Conservation (phyloP, 2,329 filamentous ascomycete genomes). For the Fusarium musae region DNA sequence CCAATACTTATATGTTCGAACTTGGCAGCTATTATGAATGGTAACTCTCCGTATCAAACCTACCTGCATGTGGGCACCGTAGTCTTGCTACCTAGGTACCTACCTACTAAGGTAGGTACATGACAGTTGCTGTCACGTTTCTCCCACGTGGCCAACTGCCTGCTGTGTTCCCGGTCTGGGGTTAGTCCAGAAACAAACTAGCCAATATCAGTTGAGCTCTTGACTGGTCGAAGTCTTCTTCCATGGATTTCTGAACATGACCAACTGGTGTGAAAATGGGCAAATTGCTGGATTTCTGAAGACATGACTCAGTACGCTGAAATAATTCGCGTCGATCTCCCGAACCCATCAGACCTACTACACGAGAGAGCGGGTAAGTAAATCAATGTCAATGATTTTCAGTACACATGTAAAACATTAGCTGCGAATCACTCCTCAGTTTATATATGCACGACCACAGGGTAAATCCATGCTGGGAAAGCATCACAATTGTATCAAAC, state of each 20-base stretch:
- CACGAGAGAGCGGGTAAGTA: background rate
- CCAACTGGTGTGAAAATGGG: background rate
- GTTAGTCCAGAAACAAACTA: slow-evolving; percentile 11
- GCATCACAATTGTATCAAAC: background rate
- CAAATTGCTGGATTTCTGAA: slow-evolving; percentile 18
- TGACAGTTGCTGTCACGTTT: slow-evolving; percentile 33
- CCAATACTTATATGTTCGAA: background rate
- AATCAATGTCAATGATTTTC: background rate
- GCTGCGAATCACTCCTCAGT: background rate
- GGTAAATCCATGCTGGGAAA: background rate
- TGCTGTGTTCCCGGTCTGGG: slow-evolving; percentile 16
- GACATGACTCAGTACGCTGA: slow-evolving; percentile 36
- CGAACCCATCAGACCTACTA: slow-evolving; percentile 25
- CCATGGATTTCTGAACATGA: background rate
- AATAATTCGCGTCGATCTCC: slow-evolving; percentile 44
- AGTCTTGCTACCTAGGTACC: background rate
- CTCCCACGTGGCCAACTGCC: slow-evolving; percentile 41
- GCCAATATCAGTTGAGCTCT: slow-evolving; percentile 1
- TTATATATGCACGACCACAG: background rate
- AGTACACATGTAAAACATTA: background rate
- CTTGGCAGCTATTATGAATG: background rate
- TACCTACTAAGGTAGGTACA: background rate
- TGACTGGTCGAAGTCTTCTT: slow-evolving; percentile 13
- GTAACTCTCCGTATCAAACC: background rate
- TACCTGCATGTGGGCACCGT: background rate